Evolutionary conservation across 768 basidiomycete genomes (phyloP), one percentile per base, ranked within the genome.

Genomic region (Podaxis sp.): DNA sequence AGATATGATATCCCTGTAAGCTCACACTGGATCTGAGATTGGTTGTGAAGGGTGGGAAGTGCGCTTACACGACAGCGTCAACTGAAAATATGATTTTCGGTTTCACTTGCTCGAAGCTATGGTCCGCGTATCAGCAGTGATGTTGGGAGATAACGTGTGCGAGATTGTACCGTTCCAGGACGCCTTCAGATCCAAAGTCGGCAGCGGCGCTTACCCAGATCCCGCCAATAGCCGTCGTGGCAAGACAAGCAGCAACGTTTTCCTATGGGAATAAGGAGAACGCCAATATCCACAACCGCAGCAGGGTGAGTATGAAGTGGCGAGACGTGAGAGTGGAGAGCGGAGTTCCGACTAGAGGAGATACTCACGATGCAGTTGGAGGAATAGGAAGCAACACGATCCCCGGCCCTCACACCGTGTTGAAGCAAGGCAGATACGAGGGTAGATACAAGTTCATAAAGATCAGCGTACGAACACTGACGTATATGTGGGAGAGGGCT

Each of bases 151-250:
- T 53, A 49, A 40, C 59, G 62, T 33, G 49, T 52, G 33, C 38
- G 46, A 61, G n/a, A 24, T 68, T 74, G 63, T 68, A 87, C 81
- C 92, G 82, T 74, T 94, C 90, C 48, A 88, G 75, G 2, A 91
- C 89, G 9, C 92, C 92, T 64, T 86, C 82, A 19, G 88, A 77
- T n/a, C 88, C 92, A 73, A 93, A 93, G 73, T 93, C 92, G 15
- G 90, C 86, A 17, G 91, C 89, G 13, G 89, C 90, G 68, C 86
- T 87, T 49, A 91, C 90, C 88, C 90, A 94, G 48, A 93, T 89
- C n/a, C 81, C 90, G 52, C 87, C 91, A 56, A 92, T 76, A 22
- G 90, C 89, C 42, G 87, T 76, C 17, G 88, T 80, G 6, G 89
- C 89, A 28, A 91, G 82, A 71, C 84, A 88, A 1, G 85, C 84